Evolutionary conservation across 805 yeast genomes (phyloP).

Genomic region (Myxozyma vanderwaltii): DNA sequence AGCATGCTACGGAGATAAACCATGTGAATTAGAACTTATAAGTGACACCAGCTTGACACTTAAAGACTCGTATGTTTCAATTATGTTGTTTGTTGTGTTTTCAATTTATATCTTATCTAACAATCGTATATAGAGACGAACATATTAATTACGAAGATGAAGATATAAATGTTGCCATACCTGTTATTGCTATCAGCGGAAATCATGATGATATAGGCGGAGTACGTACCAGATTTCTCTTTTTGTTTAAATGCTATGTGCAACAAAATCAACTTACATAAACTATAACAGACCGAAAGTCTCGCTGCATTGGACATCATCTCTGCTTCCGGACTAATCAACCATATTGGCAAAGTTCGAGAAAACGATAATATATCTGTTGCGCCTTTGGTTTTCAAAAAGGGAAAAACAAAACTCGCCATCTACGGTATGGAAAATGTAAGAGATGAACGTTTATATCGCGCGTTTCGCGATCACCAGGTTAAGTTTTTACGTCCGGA

Average conservation of each 20-base stretch:
- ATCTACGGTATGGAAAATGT: conserved; percentile 87
- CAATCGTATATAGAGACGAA: conserved; percentile 47
- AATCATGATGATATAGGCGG: conserved; percentile 98
- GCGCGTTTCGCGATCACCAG: conserved; percentile 77
- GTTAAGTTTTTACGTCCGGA: conserved; percentile 77
- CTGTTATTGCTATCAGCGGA: conserved; percentile 90
- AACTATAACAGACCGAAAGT: conserved; percentile 42
- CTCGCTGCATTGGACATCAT: conserved; percentile 85
- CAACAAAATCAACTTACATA: too few species aligned
- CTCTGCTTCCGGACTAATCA: conserved; percentile 77
- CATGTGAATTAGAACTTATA: conserved; percentile 79
- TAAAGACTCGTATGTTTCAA: conserved; percentile 47
- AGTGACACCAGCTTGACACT: conserved; percentile 73
- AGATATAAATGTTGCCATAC: conserved; percentile 82
- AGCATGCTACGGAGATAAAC: conserved; percentile 81
- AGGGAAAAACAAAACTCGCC: conserved; percentile 80
- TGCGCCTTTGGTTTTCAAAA: conserved; percentile 75
- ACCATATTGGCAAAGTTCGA: conserved; percentile 83
- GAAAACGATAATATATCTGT: conserved; percentile 75
- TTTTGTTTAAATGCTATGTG: not conserved
- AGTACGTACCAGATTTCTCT: conserved; percentile 46
- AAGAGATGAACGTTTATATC: conserved; percentile 81
- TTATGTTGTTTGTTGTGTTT: not conserved
- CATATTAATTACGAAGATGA: conserved; percentile 88
- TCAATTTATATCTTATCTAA: too few species aligned